Evolutionary conservation across 2,329 filamentous ascomycete genomes (phyloP), one percentile per base, ranked within the genome.

Genomic region (Sclerotinia trifoliorum): DNA sequence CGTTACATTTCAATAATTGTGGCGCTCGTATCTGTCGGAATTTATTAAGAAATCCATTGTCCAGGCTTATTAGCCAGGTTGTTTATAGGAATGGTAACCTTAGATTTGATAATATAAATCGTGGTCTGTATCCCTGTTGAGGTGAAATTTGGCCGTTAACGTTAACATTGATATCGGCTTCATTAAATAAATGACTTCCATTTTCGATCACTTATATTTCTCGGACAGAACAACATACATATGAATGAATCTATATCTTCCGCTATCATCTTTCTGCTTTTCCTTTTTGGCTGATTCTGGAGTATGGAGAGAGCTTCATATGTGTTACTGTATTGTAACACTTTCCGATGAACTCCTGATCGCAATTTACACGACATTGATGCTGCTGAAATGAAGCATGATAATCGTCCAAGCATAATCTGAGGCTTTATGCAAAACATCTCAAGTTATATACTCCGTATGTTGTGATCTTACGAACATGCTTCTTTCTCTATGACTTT

Each of bases 341-440:
- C 32, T 46, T 46, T 46, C 24, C 46, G 44, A 62, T 35, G 57
- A 48, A 48, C 57, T 48, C 8, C n/a, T 48, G 26, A 32, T 17
- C 11, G 2, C 11, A 11, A 42, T 21, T 61, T 48, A 17, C 42
- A 61, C 13, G 11, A 48, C 10, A 15, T 24, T n/a, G 26, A 61
- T 24, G 26, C 26, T 48, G 55, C 54, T 56, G 17, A 39, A 56
- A 35, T 56, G 54, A 56, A 56, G 24, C 29, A 6, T n/a, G 32
- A 26, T 39, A 29, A 3, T 51, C 21, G 24, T 63, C 46, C 21
- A 39, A 51, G 46, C 15, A 52, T 15, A 42, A 52, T 52, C 32
- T 52, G 60, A 63, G 19, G 48, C 21, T 32, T 63, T 63, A 63
- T 63, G 46, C 60, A 63, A 63, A 52, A 52, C 60, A 52, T 52